Evolutionary conservation across 345 rosid genomes (phyloP).

Genomic region (Citrus medica): DNA sequence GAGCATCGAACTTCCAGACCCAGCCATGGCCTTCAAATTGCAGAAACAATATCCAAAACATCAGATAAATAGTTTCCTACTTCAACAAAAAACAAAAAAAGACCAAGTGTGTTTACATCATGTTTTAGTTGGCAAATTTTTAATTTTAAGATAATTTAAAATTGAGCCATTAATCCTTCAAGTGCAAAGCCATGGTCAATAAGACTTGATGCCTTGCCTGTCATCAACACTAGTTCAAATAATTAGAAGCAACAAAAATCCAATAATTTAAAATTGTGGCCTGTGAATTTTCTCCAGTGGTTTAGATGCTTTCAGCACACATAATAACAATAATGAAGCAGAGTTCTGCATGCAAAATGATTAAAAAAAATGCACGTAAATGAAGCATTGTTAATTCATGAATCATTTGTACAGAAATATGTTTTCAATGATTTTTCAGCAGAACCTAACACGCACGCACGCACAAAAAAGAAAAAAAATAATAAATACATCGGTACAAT

Average conservation of each 20-base stretch:
- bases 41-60: background rate
- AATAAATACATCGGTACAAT: background rate
- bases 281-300: background rate
- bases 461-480: background rate
- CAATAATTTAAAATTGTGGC: background rate
- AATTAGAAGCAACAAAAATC: background rate
- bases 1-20: conserved; percentile 76
- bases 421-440: background rate
- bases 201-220: background rate
- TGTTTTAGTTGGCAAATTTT: background rate
- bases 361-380: background rate
- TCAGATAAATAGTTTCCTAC: background rate
- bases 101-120: background rate
- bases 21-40: conserved; percentile 48
- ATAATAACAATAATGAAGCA: background rate
- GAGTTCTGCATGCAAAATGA: background rate
- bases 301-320: background rate
- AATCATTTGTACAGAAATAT: too few species aligned
- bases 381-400: background rate
- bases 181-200: background rate
- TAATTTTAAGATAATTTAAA: background rate
- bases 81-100: background rate
- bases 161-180: background rate
- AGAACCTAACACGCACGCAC: background rate
- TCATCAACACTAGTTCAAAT: background rate